A percentile compares a stretch with the other conserved stretches of the same genome.
These are phyloP conservation scores for Fusarium sp. DNA, from an alignment of 2,329 filamentous ascomycete genomes.

Conservation along the genomic window DNA sequence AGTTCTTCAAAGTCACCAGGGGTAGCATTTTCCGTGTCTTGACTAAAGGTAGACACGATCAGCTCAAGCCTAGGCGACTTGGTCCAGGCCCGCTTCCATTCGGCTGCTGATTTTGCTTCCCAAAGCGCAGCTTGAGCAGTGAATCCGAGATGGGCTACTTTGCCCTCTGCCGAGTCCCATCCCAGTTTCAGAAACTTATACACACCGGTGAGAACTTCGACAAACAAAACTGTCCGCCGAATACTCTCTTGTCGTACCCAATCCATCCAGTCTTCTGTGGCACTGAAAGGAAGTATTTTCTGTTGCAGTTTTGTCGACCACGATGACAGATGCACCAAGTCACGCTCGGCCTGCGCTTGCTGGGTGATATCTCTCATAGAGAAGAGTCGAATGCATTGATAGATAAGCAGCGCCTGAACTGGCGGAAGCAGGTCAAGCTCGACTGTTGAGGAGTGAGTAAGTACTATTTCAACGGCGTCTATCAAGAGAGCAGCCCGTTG, in stretches of 20 bases:
- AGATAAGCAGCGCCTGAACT: conserved; percentile 29
- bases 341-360: conserved; percentile 35
- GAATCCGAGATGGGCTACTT: conserved; percentile 17
- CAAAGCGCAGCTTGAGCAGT: conserved; percentile 12
- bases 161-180: conserved; percentile 4
- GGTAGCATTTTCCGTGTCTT: not conserved
- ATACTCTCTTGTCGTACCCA: conserved; percentile 21
- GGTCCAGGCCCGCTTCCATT: conserved; percentile 9
- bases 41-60: conserved; percentile 9
- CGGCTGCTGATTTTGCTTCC: conserved; percentile 19
- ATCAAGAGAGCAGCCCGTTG: conserved; percentile 8
- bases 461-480: conserved; percentile 13
- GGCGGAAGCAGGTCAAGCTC: conserved; percentile 19
- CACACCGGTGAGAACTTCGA: conserved; percentile 4
- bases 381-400: conserved; percentile 29
- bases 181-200: conserved; percentile 17
- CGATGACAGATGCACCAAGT: not conserved
- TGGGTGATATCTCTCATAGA: conserved; percentile 36
- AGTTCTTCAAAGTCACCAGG: conserved; percentile 18
- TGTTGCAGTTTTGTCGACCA: conserved; percentile 5
- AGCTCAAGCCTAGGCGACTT: conserved; percentile 5
- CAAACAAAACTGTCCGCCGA: conserved; percentile 16
- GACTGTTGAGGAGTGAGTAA: not conserved
- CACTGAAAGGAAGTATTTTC: not conserved
- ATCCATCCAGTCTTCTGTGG: not conserved